Conservation (phyloP, 176 grass and related monocot species). For the Chrysopogon serrulatus region DNA sequence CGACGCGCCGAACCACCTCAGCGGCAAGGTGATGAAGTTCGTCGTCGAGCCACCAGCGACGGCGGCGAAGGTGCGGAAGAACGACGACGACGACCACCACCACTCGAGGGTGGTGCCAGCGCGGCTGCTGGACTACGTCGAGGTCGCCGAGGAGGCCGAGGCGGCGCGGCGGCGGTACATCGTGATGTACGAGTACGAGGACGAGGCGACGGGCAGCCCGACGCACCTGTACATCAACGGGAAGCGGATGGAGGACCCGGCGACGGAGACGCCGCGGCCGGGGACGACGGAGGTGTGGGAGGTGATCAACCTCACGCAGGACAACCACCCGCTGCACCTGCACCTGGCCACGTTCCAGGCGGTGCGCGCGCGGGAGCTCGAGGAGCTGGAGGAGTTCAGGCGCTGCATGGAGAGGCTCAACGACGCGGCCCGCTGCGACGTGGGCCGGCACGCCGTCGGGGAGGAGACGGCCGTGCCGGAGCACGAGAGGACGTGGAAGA, state of each 20-base stretch:
- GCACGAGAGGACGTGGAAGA: slow-evolving; percentile 81
- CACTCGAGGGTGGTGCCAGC: slow-evolving; percentile 34
- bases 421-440: slow-evolving; percentile 48
- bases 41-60: background rate
- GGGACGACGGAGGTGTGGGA: slow-evolving; percentile 74
- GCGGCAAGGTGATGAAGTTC: slow-evolving; percentile 62
- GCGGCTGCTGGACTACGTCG: slow-evolving; percentile 34
- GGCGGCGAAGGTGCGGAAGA: background rate
- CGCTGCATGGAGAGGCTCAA: slow-evolving; percentile 48
- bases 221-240: slow-evolving; percentile 86
- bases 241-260: slow-evolving; percentile 51
- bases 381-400: slow-evolving; percentile 2
- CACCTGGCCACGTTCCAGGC: slow-evolving; percentile 62
- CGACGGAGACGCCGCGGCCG: slow-evolving; percentile 56
- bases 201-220: slow-evolving; percentile 16
- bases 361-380: slow-evolving; percentile 24
- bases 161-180: slow-evolving; percentile 37
- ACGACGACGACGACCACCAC: slow-evolving; percentile 16
- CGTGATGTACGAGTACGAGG: slow-evolving; percentile 66
- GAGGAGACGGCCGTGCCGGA: slow-evolving; percentile 26
- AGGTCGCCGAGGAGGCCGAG: slow-evolving; percentile 24
- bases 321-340: slow-evolving; percentile 80
- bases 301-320: slow-evolving; percentile 72
- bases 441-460: slow-evolving; percentile 47
- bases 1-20: slow-evolving; percentile 10